These are phyloP conservation scores for Cornus florida DNA, from an alignment of 148 eudicot genomes.

Conservation along the genomic window DNA sequence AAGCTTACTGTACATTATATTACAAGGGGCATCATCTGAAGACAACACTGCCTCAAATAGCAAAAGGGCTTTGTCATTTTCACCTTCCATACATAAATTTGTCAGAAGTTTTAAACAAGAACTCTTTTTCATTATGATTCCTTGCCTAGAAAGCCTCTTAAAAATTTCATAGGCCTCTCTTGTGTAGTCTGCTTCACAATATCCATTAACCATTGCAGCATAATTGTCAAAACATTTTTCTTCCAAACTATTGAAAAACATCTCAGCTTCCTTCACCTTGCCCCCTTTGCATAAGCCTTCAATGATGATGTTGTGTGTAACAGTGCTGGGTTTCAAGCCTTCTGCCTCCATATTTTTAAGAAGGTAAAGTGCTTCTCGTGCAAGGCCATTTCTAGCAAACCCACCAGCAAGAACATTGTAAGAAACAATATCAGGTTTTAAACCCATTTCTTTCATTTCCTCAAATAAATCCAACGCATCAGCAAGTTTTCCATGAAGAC, in stretches of 20 bases:
- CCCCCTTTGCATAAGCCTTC: slow-evolving; percentile 59
- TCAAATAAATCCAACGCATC: slow-evolving; percentile 44
- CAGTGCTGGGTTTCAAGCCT: slow-evolving; percentile 44
- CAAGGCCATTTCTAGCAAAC: slow-evolving; percentile 43
- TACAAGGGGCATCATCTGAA: slow-evolving; percentile 34
- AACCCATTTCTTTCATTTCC: slow-evolving; percentile 44
- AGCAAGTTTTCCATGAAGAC: slow-evolving; percentile 38
- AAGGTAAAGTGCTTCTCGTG: slow-evolving; percentile 24
- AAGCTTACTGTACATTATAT: slow-evolving; percentile 40
- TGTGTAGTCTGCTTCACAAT: slow-evolving; percentile 43
- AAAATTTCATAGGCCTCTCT: slow-evolving; percentile 41
- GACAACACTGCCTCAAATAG: slow-evolving; percentile 37
- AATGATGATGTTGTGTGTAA: slow-evolving; percentile 52
- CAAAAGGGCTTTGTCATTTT: slow-evolving; percentile 40
- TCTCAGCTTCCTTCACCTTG: slow-evolving; percentile 63
- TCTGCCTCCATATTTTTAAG: slow-evolving; percentile 42
- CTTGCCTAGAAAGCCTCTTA: slow-evolving; percentile 31
- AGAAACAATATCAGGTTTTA: slow-evolving; percentile 50
- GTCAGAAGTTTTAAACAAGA: slow-evolving; percentile 44
- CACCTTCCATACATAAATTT: slow-evolving; percentile 49
- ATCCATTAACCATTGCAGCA: slow-evolving; percentile 61
- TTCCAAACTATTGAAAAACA: slow-evolving; percentile 38
- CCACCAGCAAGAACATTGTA: slow-evolving; percentile 65
- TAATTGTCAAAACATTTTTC: slow-evolving; percentile 41
- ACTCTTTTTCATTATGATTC: slow-evolving; percentile 27